Evolutionary conservation across 352 stramenopile genomes (phyloP).

Genomic region (Globisporangium apiculatum): DNA sequence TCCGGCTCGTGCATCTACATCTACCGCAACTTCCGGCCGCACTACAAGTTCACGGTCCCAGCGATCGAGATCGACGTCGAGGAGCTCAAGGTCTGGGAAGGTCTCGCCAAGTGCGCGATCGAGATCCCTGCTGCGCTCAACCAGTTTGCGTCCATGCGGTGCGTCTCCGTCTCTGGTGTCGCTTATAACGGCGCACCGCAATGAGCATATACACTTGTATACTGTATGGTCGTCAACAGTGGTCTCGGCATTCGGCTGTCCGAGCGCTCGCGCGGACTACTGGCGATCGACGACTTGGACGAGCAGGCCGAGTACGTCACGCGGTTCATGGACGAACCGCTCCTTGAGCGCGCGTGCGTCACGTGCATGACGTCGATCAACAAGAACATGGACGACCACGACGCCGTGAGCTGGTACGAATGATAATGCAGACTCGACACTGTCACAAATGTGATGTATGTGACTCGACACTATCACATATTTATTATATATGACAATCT

Average conservation of each 20-base stretch:
- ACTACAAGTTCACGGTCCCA: slow-evolving; percentile 89
- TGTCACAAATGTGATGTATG: no score
- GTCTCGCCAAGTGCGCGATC: slow-evolving; percentile 55
- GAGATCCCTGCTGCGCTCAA: slow-evolving; percentile 60
- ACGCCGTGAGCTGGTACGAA: slow-evolving; percentile 62
- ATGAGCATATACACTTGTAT: neutral
- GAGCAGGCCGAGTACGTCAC: slow-evolving; percentile 79
- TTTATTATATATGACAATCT: no score
- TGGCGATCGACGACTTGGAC: slow-evolving; percentile 79
- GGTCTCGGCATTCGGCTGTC: slow-evolving; percentile 59
- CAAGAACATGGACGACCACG: slow-evolving; percentile 82
- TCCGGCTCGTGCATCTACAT: slow-evolving; percentile 87
- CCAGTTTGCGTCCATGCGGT: slow-evolving; percentile 62
- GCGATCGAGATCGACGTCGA: slow-evolving; percentile 64
- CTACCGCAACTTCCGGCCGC: slow-evolving; percentile 86
- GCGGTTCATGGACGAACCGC: slow-evolving; percentile 69
- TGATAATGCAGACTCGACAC: no score
- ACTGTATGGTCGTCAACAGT: slow-evolving; percentile 13
- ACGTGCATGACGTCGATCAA: slow-evolving; percentile 88
- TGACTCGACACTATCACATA: no score
- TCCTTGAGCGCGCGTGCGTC: slow-evolving; percentile 66
- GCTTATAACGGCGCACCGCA: no score
- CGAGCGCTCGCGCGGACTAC: slow-evolving; percentile 55
- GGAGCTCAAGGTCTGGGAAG: slow-evolving; percentile 68
- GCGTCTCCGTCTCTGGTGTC: neutral